Evolutionary conservation across 495 filamentous ascomycete genomes (phyloP).

Genomic region (Hypoxylon rickii): DNA sequence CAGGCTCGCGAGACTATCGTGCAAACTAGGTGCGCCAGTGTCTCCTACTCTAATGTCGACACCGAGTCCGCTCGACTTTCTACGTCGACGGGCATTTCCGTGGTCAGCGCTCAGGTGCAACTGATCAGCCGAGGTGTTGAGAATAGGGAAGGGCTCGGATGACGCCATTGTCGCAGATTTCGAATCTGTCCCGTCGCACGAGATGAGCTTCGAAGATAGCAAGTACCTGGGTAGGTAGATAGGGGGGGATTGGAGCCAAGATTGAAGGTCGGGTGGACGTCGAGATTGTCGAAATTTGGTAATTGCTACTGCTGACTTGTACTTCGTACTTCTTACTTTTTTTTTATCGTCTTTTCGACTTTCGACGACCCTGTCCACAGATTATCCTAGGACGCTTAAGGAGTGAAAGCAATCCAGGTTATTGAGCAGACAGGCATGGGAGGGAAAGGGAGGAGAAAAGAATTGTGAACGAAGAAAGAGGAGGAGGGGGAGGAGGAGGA

Average conservation of each 20-base stretch:
- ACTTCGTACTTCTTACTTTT: background rate
- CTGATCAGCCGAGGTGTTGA: constrained; percentile 48
- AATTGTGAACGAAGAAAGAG: background rate
- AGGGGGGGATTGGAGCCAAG: no score
- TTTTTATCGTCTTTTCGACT: background rate
- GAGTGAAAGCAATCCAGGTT: constrained; percentile 39
- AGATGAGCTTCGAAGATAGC: no score
- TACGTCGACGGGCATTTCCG: constrained; percentile 46
- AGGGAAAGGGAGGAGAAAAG: background rate
- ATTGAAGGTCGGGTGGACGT: no score
- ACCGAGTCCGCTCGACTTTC: constrained; percentile 54
- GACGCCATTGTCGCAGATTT: constrained; percentile 35
- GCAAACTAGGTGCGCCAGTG: constrained; percentile 52
- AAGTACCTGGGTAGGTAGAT: no score
- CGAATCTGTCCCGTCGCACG: background rate
- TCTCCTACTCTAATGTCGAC: constrained; percentile 51
- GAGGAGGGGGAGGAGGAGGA: background rate
- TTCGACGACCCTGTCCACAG: constrained; percentile 14
- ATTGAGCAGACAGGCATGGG: constrained; percentile 1
- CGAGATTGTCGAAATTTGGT: no score
- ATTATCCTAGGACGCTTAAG: constrained; percentile 36
- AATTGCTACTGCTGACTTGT: constrained; percentile 5
- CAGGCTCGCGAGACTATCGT: constrained; percentile 47
- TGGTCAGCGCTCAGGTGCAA: constrained; percentile 40
- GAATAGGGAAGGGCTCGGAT: constrained; percentile 52